Base-by-base conservation (phyloP, 164 flowering plant species). In the Tinospora cordifolia region DNA sequence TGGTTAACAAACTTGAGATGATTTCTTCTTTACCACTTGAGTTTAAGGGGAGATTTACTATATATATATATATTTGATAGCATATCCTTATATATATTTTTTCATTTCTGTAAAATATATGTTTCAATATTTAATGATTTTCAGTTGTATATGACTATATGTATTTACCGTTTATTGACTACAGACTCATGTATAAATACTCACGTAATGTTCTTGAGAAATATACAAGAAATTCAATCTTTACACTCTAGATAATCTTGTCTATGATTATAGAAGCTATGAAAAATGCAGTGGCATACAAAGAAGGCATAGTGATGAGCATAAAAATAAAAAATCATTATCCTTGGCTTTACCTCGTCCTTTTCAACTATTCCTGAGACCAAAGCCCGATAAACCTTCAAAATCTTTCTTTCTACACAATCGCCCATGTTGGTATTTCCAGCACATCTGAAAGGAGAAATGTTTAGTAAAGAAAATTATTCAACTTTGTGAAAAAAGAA, bases 311-410 rank as follows among this genome's bases (percentile, higher is more conserved):
- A 71, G 8, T 17, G 38, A 25, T 26, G n/a, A n/a, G 40, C 36
- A 36, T 39, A 65, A 17, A 27, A 15, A 19, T 22, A n/a, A 44
- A 47, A 49, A 25, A 68, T 27, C 30, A n/a, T 25, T 3, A 1
- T 24, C 24, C 15, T 15, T 40, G 67, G 21, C 47, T 59, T 72
- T 82, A 90, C 97, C 97, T 88, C 86, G 79, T 94, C 90, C 70
- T 80, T 71, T 19, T 75, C 69, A 64, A 92, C 39, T 62, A 90
- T 76, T 63, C 97, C 99, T 74, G 76, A 74, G 40, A 80, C 93
- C 65, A 94, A 79, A 70, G 96, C 93, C 51, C 96, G 86, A 74
- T 94, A 94, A 64, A 88, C 71, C 81, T 92, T 94, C 46, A 83
- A 77, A 62, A 94, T 84, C 76, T 82, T 86, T 74, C 89, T 83